phyloP scores from a whole-genome alignment of 345 rosid genomes.

The Citrus cavaleriei region DNA sequence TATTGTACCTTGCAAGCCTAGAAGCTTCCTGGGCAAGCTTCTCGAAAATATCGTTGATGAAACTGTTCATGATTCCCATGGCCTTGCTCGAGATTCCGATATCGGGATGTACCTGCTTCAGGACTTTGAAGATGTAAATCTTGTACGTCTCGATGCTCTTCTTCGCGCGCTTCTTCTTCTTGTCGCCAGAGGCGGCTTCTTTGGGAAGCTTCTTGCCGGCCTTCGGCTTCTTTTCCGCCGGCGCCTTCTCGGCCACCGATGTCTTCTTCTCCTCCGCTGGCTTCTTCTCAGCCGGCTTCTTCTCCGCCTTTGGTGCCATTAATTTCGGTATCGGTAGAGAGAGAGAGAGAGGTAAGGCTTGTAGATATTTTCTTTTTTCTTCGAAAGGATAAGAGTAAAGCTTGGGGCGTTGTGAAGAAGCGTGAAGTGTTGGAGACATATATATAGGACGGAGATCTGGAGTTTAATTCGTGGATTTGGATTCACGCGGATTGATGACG shows the following conservation, averaged over 20 bases:
- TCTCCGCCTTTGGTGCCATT: conserved; percentile 53
- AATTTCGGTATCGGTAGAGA: not conserved
- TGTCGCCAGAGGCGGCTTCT: conserved; percentile 36
- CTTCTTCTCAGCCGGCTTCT: conserved; percentile 40
- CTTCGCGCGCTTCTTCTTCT: conserved; percentile 48
- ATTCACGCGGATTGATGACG: conserved; percentile 33
- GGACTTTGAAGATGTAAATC: conserved; percentile 60
- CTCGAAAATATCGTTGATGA: conserved; percentile 49
- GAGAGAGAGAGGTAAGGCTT: not conserved
- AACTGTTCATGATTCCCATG: conserved; percentile 38
- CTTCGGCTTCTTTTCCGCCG: conserved; percentile 55
- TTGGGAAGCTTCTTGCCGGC: conserved; percentile 51
- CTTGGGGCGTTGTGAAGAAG: fast-evolving
- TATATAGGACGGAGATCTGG: conserved; percentile 8
- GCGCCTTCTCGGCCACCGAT: conserved; percentile 40
- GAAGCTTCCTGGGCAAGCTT: conserved; percentile 53
- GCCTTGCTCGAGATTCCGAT: conserved; percentile 40
- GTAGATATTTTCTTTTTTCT: not conserved
- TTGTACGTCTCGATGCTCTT: conserved; percentile 54
- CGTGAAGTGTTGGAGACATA: not conserved
- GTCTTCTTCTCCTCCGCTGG: conserved; percentile 42
- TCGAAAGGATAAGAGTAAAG: not conserved
- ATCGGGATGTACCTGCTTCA: conserved; percentile 55
- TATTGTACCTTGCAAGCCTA: conserved; percentile 55
- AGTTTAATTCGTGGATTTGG: conserved; percentile 13